Conservation (phyloP, 306 rosid genomes). For the Pterocarpus santalinus region DNA sequence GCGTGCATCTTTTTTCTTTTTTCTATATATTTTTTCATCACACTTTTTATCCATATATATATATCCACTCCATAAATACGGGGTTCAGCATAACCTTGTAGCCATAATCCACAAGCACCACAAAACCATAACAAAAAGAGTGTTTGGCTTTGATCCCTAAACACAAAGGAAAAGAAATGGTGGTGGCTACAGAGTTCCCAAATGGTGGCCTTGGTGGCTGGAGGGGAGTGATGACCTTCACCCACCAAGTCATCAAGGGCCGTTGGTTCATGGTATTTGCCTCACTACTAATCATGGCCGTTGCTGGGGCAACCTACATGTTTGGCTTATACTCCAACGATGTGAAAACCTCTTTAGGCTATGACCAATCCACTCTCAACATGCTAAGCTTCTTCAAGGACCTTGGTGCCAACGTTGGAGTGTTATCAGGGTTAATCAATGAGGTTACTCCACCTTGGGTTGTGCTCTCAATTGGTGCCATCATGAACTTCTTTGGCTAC, state of each 20-base stretch:
- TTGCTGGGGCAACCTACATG: constrained; percentile 77
- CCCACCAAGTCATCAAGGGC: constrained; percentile 58
- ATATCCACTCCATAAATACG: not conserved
- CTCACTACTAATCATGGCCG: constrained; percentile 69
- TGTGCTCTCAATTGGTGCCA: constrained; percentile 66
- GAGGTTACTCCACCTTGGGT: constrained; percentile 80
- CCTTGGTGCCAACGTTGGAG: constrained; percentile 72
- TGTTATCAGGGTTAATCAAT: constrained; percentile 69
- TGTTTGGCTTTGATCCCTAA: not conserved
- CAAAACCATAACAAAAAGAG: not conserved
- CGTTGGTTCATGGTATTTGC: constrained; percentile 87
- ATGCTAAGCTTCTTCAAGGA: constrained; percentile 86
- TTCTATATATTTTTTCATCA: not conserved
- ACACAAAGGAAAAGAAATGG: constrained; percentile 39
- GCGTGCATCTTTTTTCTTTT: not conserved
- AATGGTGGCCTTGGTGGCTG: constrained; percentile 17
- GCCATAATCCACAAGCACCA: not conserved
- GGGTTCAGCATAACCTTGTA: not conserved
- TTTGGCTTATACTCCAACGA: constrained; percentile 69
- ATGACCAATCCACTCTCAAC: constrained; percentile 80
- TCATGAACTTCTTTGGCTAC: constrained; percentile 83
- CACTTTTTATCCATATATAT: not conserved
- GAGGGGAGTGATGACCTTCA: constrained; percentile 43
- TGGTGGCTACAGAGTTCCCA: constrained; percentile 43
- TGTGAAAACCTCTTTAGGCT: constrained; percentile 65